Evolutionary conservation across 1,284 basidiomycete species (phyloP).

Genomic region (Phylloporus sp.): DNA sequence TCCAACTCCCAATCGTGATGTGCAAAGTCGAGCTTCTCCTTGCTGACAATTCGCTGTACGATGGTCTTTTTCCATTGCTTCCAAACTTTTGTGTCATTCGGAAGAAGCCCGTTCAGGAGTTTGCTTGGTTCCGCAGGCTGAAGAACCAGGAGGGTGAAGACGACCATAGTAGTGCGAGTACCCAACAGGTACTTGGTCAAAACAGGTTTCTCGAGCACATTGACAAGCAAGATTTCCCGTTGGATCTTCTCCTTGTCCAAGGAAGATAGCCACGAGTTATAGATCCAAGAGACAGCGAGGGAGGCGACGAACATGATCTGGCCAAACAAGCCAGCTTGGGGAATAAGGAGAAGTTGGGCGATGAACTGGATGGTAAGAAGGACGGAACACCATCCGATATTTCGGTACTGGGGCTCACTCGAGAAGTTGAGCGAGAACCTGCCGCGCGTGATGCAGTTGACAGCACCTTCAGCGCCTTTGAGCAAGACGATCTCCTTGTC

Average conservation of each 20-base stretch:
- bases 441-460: constrained; percentile 41
- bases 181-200: constrained; percentile 39
- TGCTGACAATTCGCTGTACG: constrained; percentile 21
- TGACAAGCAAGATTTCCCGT: constrained; percentile 30
- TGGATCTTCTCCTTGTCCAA: constrained; percentile 40
- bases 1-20: constrained; percentile 34
- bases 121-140: constrained; percentile 31
- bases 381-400: constrained; percentile 38
- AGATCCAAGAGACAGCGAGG: constrained; percentile 36
- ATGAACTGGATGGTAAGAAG: constrained; percentile 41
- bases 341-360: constrained; percentile 40
- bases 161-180: constrained; percentile 38
- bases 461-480: constrained; percentile 38
- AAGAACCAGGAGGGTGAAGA: constrained; percentile 41
- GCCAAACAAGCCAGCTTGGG: constrained; percentile 41
- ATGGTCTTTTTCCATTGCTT: constrained; percentile 34
- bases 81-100: constrained; percentile 44
- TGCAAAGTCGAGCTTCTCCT: constrained; percentile 34
- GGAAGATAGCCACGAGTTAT: constrained; percentile 37
- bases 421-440: constrained; percentile 36
- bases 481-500: constrained; percentile 35
- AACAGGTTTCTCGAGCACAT: constrained; percentile 32
- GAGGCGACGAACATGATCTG: constrained; percentile 42
- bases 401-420: constrained; percentile 28
- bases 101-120: constrained; percentile 37